Base-by-base conservation (phyloP, 1,139 yeast species). In the Tardiomyces digboiensis region DNA sequence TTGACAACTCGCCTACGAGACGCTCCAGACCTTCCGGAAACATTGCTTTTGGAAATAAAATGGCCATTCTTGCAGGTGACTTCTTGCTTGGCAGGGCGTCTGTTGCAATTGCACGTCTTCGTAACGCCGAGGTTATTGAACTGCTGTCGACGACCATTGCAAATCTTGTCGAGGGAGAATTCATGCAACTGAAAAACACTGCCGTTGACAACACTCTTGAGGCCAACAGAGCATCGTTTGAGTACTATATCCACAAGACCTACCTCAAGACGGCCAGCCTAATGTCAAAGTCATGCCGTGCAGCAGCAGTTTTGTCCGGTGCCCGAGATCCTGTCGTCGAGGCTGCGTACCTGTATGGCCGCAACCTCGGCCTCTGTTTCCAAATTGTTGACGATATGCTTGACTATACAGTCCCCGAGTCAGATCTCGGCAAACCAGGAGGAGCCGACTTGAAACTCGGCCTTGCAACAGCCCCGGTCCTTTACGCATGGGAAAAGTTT, bases 11-110 rank as follows among this genome's bases (percentile, higher is more conserved):
- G 0, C 97, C 87, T 57, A 75, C 93, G 21, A 75, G 98, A 62
- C 74, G 98, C 53, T 95, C 96, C 36, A 74, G 86, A 58, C 94
- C 95, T 18, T 79, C 87, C 52, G 97, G 97, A 1, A 91, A 91
- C 64, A 75, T 83, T 51, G 97, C 97, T 7, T 91, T 89, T 65
- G 85, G 94, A 29, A 91, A 91, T 66, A 93, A 93, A 60, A 89
- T 91, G 97, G 95, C 98, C 5, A 89, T 91, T 40, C 71, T 91
- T 47, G 97, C 97, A 0, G 99, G 98, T 23, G 98, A 91, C 65
- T 91, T 91, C 64, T 66, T 91, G 47, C 75, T 91, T 45, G 98
- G 97, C 12, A 74, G 98, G 55, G 98, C 98, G 0, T 89, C 97
- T 0, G 97, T 91, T 19, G 91, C 97, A 2, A 82, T 91, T 54